Conservation (phyloP, 352 stramenopile genomes). For the Phytophthora tentaculata region DNA sequence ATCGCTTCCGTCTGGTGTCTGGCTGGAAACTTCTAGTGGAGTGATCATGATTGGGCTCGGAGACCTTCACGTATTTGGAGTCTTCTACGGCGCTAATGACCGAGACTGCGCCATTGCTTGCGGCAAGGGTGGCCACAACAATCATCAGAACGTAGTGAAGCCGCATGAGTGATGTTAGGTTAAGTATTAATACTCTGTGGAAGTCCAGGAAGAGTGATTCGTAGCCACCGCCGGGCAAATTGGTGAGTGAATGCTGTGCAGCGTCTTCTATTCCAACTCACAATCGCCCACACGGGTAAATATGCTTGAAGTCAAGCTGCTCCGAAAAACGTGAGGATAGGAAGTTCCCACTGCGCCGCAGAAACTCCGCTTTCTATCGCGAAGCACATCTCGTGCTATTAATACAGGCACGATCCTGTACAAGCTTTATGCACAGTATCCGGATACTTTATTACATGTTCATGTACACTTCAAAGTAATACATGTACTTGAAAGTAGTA, state of each 20-base stretch:
- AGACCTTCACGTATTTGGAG: neutral
- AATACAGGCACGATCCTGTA: no score
- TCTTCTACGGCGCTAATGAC: neutral
- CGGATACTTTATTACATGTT: no score
- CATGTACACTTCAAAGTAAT: no score
- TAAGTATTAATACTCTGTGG: neutral
- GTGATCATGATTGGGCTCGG: no score
- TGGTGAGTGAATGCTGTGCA: conserved; percentile 3
- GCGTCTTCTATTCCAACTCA: neutral
- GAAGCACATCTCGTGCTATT: no score
- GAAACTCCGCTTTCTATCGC: no score
- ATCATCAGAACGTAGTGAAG: conserved; percentile 15
- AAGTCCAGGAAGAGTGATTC: neutral
- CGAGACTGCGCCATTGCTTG: neutral
- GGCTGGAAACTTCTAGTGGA: neutral
- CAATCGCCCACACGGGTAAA: conserved; percentile 6
- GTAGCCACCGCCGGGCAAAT: neutral
- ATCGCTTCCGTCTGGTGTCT: conserved; percentile 1
- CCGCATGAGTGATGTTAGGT: conserved; percentile 10
- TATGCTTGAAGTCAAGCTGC: neutral
- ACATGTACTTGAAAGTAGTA: no score
- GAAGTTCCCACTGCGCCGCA: neutral
- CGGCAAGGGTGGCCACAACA: conserved; percentile 1
- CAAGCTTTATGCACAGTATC: no score
- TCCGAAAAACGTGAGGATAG: conserved; percentile 3